phyloP scores from a whole-genome alignment of 106 monocot genomes.

The Phalaenopsis aphrodite region DNA sequence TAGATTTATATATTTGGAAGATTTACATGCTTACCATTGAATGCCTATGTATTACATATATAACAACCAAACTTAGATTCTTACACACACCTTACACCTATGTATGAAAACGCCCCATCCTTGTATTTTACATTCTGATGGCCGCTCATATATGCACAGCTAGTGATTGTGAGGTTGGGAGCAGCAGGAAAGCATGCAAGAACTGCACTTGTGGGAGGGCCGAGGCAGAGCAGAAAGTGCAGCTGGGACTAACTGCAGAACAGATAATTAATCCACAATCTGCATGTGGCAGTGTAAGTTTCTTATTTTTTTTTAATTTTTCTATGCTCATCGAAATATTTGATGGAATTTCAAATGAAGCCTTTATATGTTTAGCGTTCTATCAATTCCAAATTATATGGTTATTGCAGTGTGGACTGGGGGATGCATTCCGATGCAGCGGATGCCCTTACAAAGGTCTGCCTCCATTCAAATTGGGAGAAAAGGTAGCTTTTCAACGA shows the following conservation, averaged over 20 bases:
- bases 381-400: background rate
- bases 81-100: too few relatives aligned
- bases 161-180: conserved; percentile 89
- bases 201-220: conserved; percentile 92
- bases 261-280: conserved; percentile 85
- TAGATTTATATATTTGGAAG: background rate
- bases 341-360: background rate
- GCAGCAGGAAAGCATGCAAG: conserved; percentile 84
- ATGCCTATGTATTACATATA: background rate
- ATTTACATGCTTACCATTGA: background rate
- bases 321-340: background rate
- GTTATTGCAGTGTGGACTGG: conserved; percentile 80
- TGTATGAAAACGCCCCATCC: background rate
- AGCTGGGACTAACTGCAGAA: conserved; percentile 66
- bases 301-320: background rate
- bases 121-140: background rate
- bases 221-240: conserved; percentile 57
- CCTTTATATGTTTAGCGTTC: background rate
- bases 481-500: conserved; percentile 41
- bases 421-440: conserved; percentile 84
- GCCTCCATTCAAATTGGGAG: conserved; percentile 74
- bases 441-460: conserved; percentile 88
- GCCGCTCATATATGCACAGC: conserved; percentile 18
- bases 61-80: too few relatives aligned
- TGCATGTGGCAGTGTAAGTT: conserved; percentile 81